Base-by-base conservation (phyloP, 768 basidiomycete species). In the Calocybe gangraenosa region DNA sequence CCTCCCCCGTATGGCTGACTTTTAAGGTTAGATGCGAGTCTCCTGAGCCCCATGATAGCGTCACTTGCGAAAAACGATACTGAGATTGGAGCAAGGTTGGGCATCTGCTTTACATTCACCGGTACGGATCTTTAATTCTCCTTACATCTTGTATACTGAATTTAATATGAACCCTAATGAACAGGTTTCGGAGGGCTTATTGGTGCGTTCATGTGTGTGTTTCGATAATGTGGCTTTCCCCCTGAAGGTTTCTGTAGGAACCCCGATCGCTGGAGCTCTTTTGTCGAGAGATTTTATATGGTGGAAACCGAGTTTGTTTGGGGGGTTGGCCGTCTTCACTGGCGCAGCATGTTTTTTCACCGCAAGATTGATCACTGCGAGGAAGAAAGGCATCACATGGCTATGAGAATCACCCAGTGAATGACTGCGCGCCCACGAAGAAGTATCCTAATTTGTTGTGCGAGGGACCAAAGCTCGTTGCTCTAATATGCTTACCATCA, bases 291-390 rank as follows among this genome's bases (percentile, higher is more conserved):
- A 66, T 0, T 81, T 74, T 46, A 53, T 74, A 4, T 84, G 82
- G 82, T 81, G 78, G 76, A 66, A 74, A 25, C 76, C 78, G 1
- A 73, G 73, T 9, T 44, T 81, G 7, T 84, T 81, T 52, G 66
- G 73, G 21, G 79, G 77, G 32, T 21, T 68, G n/a, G 67, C 58
- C 47, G 63, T 70, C 14, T 40, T 57, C 18, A 52, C 39, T 31
- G 67, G 64, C 2, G 54, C 52, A 7, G 36, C 55, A 18, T 66
- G 65, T 40, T 69, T 69, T 50, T 43, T 48, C 33, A 42, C 53
- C 6, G 54, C 66, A 6, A 46, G 67, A 19, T 50, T 54, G 28
- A 37, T 68, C 19, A 44, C 53, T 8, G 51, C 62, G 7, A 49
- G 56, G 30, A 52, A 54, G 37, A 64, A 54, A 42, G 53, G 52